phyloP scores from a whole-genome alignment of 345 rosid species.

The Odontarrhena argentea region DNA sequence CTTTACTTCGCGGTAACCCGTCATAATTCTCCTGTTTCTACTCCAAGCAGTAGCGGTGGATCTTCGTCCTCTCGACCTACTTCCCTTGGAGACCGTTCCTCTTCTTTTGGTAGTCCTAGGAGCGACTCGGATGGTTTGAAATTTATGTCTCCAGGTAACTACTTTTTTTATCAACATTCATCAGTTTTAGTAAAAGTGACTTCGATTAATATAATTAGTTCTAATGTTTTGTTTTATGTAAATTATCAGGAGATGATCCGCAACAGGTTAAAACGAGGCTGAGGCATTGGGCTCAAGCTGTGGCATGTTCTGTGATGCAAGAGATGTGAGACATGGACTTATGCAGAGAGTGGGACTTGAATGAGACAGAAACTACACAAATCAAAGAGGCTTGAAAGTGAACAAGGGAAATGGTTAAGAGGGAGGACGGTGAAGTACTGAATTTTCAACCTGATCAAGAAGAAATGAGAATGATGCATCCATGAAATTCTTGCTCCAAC shows the following conservation, averaged over 20 bases:
- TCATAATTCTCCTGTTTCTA: slow-evolving; percentile 69
- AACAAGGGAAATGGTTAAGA: slow-evolving; percentile 11
- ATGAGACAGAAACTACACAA: background rate
- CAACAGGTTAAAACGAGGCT: slow-evolving; percentile 57
- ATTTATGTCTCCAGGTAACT: slow-evolving; percentile 76
- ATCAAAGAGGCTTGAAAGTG: slow-evolving; percentile 11
- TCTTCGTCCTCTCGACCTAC: slow-evolving; percentile 45
- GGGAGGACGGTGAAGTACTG: background rate
- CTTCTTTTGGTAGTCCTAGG: slow-evolving; percentile 64
- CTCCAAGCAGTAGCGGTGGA: slow-evolving; percentile 63
- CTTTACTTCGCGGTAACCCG: slow-evolving; percentile 89
- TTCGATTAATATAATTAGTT: too few relatives aligned
- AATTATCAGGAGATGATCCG: slow-evolving; percentile 64
- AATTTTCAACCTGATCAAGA: slow-evolving; percentile 7
- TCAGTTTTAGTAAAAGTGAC: too few relatives aligned
- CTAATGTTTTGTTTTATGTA: background rate
- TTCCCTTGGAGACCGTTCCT: slow-evolving; percentile 51
- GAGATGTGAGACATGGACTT: slow-evolving; percentile 24
- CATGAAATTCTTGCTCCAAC: slow-evolving; percentile 13
- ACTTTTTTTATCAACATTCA: background rate
- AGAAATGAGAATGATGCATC: slow-evolving; percentile 22
- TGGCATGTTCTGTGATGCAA: slow-evolving; percentile 65
- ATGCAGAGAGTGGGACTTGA: slow-evolving; percentile 24
- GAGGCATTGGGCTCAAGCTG: slow-evolving; percentile 75
- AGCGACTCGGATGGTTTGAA: slow-evolving; percentile 74